phyloP scores from a whole-genome alignment of 2,329 filamentous ascomycete genomes.

The Tolypocladium amazonense region DNA sequence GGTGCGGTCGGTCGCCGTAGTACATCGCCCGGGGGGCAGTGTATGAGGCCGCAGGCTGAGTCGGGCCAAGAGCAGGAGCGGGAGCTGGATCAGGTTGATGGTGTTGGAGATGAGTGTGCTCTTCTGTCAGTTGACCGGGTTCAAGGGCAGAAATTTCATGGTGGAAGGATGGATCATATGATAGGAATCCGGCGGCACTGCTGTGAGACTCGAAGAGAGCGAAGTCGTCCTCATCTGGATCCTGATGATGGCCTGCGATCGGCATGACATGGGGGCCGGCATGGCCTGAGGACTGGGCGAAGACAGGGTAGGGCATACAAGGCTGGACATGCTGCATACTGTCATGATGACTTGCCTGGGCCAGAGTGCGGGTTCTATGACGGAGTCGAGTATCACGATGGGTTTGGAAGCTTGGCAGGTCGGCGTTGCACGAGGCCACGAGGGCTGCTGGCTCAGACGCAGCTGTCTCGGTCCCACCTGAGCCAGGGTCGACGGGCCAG shows the following conservation, averaged over 20 bases:
- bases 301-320: background rate
- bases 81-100: background rate
- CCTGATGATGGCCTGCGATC: conserved; percentile 1
- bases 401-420: background rate
- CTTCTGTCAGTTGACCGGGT: background rate
- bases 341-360: background rate
- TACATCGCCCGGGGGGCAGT: background rate
- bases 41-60: background rate
- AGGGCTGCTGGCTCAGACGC: background rate
- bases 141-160: background rate
- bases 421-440: background rate
- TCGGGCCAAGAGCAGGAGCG: background rate
- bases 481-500: conserved; percentile 1
- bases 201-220: background rate
- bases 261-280: conserved; percentile 1
- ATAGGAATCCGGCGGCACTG: background rate
- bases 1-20: background rate
- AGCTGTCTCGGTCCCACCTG: conserved; percentile 2
- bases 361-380: background rate
- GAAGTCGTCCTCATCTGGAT: background rate
- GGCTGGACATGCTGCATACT: background rate
- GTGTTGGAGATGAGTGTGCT: background rate
- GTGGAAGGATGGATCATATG: conserved; percentile 1
- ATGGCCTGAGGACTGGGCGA: conserved; percentile 1
- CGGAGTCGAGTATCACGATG: conserved; percentile 1